These are phyloP conservation scores for Candida adriatica DNA, from an alignment of 805 yeast genomes.

Conservation along the genomic window DNA sequence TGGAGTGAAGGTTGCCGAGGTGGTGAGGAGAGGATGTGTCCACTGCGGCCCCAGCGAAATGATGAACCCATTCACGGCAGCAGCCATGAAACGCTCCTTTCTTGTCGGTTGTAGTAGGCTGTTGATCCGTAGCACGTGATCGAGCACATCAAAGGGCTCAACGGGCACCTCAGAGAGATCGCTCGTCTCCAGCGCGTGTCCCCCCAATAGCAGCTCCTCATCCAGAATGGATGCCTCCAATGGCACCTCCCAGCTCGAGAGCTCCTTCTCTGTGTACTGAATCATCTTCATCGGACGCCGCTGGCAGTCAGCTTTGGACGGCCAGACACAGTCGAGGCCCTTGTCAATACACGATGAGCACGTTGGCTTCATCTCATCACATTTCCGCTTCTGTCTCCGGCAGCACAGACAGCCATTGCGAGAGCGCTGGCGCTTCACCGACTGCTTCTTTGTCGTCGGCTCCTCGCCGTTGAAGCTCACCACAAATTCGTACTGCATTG, in stretches of 20 bases:
- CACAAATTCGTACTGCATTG: slow-evolving; percentile 7
- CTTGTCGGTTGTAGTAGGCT: slow-evolving; percentile 1
- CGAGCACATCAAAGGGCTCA: not conserved
- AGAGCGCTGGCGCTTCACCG: slow-evolving; percentile 1
- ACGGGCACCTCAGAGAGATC: not conserved
- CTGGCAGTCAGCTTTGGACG: slow-evolving; percentile 1
- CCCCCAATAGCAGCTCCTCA: slow-evolving; percentile 5
- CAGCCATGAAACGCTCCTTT: slow-evolving; percentile 14
- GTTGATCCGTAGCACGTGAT: slow-evolving; percentile 1
- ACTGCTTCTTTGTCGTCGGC: not conserved
- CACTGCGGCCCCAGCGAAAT: slow-evolving; percentile 35
- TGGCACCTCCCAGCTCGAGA: slow-evolving; percentile 1
- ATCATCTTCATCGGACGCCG: not conserved
- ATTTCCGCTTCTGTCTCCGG: slow-evolving; percentile 56
- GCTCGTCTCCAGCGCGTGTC: slow-evolving; percentile 1
- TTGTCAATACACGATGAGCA: slow-evolving; percentile 36
- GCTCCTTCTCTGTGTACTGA: not conserved
- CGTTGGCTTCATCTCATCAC: slow-evolving; percentile 43
- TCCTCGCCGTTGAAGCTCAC: slow-evolving; percentile 4
- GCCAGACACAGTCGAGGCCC: slow-evolving; percentile 21
- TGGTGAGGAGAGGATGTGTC: slow-evolving; percentile 33
- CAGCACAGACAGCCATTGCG: slow-evolving; percentile 21
- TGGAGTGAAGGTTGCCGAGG: slow-evolving; percentile 34
- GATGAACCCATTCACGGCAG: slow-evolving; percentile 35
- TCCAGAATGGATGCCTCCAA: slow-evolving; percentile 3